Base-by-base conservation (phyloP, 1,139 yeast genomes). In the Yamadazyma sp. region DNA sequence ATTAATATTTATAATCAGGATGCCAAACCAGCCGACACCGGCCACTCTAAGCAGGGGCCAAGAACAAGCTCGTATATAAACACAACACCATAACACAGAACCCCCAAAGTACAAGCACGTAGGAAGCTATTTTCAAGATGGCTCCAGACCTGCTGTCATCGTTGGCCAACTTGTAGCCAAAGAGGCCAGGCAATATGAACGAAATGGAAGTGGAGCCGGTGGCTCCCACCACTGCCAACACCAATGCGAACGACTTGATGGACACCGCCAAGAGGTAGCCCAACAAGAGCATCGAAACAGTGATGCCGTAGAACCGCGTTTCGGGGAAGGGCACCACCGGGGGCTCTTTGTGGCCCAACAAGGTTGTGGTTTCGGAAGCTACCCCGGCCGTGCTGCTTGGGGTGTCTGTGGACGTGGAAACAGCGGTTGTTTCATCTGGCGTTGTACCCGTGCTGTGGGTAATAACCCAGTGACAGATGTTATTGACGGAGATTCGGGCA, bases 401-500 rank as follows among this genome's bases (percentile, higher is more conserved):
- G 7, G 26, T 24, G n/a, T 24, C n/a, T 5, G 26, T 24, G 11
- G 26, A 24, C 26, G n/a, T n/a, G n/a, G n/a, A 24, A 11, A 24
- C 9, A 6, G 26, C 26, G 12, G 18, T 17, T 17, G 23, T 10
- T 17, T 14, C 17, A 3, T 10, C 5, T 5, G 17, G 11, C 18
- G 12, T 17, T 4, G 17, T 27, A 5, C 20, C 22, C 22, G 32
- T 31, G 4, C 39, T 33, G 10, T 20, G 5, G 8, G 22, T 20
- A 8, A 20, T 20, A 8, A 20, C 8, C 22, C 86, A 83, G 53
- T 75, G 76, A 40, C 75, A 62, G 48, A 91, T 78, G 60, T 91
- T 88, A 58, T 87, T 85, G 24, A 84, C 69, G 1, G 97, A 87
- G 22, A 87, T 82, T 42, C 98, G 71, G 35, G 95, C 87, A 1